Conservation (phyloP, 805 yeast genomes). For the Pichia ethanolica region DNA sequence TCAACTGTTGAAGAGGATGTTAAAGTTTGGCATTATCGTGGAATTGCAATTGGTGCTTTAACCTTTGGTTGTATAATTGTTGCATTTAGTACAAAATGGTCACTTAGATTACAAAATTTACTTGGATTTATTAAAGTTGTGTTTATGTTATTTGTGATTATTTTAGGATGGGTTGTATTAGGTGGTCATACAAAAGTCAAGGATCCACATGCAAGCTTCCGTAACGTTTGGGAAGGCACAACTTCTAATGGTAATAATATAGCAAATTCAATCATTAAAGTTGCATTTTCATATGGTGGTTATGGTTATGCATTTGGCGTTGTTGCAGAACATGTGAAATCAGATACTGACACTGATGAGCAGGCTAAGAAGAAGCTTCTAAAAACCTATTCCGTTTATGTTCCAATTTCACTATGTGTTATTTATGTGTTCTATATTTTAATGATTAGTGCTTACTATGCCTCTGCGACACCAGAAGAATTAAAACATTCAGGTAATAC, state of each 20-base stretch:
- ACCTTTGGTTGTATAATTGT: slow-evolving; percentile 63
- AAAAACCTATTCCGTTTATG: slow-evolving; percentile 61
- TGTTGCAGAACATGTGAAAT: slow-evolving; percentile 35
- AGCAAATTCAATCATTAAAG: slow-evolving; percentile 37
- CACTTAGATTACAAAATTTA: slow-evolving; percentile 56
- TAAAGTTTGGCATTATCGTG: slow-evolving; percentile 72
- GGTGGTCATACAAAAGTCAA: slow-evolving; percentile 51
- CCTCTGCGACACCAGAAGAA: slow-evolving; percentile 58
- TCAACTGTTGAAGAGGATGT: slow-evolving; percentile 64
- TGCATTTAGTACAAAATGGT: slow-evolving; percentile 53
- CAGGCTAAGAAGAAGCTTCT: slow-evolving; percentile 40
- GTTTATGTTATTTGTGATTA: slow-evolving; percentile 60
- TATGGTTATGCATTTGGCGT: slow-evolving; percentile 33
- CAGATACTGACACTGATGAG: slow-evolving; percentile 16
- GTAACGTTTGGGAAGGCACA: slow-evolving; percentile 34
- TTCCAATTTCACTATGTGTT: slow-evolving; percentile 60
- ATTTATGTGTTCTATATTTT: slow-evolving; percentile 65
- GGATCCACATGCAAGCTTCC: slow-evolving; percentile 23
- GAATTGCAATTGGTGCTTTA: slow-evolving; percentile 67
- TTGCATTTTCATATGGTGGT: slow-evolving; percentile 38
- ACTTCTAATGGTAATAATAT: slow-evolving; percentile 36
- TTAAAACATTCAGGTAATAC: slow-evolving; percentile 56
- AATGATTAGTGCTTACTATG: slow-evolving; percentile 73
- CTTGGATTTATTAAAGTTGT: slow-evolving; percentile 68
- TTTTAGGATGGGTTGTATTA: slow-evolving; percentile 79